Evolutionary conservation across 2,329 filamentous ascomycete species (phyloP), one percentile per base, ranked within the genome.

Genomic region (Hymenoscyphus fructigenus): DNA sequence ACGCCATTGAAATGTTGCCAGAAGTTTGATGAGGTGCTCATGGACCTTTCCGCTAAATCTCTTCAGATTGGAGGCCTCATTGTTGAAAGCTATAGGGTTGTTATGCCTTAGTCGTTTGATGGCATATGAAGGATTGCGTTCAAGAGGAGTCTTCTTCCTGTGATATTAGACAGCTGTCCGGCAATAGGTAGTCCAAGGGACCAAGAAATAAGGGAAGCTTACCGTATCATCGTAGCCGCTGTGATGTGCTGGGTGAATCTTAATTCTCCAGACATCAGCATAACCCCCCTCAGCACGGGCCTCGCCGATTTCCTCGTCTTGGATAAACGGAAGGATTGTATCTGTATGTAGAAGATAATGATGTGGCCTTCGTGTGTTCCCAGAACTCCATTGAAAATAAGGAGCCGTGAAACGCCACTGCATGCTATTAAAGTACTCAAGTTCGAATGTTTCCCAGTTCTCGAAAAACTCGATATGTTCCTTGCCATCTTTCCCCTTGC

Each of bases 211-310:
- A n/a, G n/a, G n/a, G 29, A 20, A 14, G 59, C 63, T 1, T 65
- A 62, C 63, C 9, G 29, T 5, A 12, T 56, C n/a, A 32, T 57
- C 20, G 32, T 44, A 62, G 26, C 17, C 17, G 23, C 60, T 65
- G 36, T 65, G 60, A 62, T 63, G 57, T 5, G 56, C 64, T 1
- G 64, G 60, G 56, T 65, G 60, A 14, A 65, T 65, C 26, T 65
- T 62, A 7, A 65, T 44, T 60, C 60, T 59, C 60, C 55, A 63
- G 23, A 65, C 64, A 3, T 57, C 56, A 47, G 56, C 55, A 26
- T 12, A 65, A 20, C 60, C 60, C 23, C 64, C 64, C 5, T 10
- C 36, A 5, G n/a, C n/a, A 15, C 17, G 15, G 0, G 29, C 15
- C n/a, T 1, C 23, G 38, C 26, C 56, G 1, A 34, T 15, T 36